phyloP scores from a whole-genome alignment of 164 flowering plant species.

The Annona cherimola region DNA sequence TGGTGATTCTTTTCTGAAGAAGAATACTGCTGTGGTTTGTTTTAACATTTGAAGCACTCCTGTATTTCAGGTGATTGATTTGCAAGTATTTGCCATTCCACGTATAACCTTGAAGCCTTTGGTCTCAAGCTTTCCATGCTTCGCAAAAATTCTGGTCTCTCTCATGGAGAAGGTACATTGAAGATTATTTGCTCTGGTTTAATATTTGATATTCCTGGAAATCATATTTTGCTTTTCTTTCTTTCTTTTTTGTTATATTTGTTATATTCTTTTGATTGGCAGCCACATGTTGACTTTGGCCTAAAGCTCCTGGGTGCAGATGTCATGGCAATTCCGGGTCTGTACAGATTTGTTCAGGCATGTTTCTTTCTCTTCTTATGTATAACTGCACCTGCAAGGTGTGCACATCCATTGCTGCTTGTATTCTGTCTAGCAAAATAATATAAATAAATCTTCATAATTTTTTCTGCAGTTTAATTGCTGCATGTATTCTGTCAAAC shows the following conservation, averaged over 20 bases:
- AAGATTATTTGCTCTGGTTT: not conserved
- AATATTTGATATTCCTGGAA: not conserved
- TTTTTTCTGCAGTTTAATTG: no score
- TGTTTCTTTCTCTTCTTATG: slow-evolving; percentile 1
- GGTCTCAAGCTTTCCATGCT: slow-evolving; percentile 92
- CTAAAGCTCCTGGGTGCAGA: slow-evolving; percentile 83
- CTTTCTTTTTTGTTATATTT: no score
- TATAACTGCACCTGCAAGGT: not conserved
- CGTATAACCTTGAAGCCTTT: slow-evolving; percentile 93
- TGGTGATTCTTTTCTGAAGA: not conserved
- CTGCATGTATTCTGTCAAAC: no score
- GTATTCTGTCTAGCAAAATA: no score
- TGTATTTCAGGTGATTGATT: slow-evolving; percentile 66
- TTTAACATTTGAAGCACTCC: not conserved
- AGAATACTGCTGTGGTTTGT: not conserved
- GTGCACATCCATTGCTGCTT: not conserved
- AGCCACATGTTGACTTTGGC: slow-evolving; percentile 98
- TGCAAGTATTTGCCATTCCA: slow-evolving; percentile 91
- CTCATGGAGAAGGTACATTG: slow-evolving; percentile 86
- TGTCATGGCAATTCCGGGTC: slow-evolving; percentile 90
- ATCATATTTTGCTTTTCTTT: no score
- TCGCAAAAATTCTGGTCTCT: slow-evolving; percentile 76
- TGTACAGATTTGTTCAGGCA: slow-evolving; percentile 88
- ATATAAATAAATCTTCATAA: no score
- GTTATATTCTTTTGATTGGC: slow-evolving; percentile 16